These are phyloP conservation scores for Barnettozyma siamensis DNA, from an alignment of 805 yeast species.

Conservation along the genomic window DNA sequence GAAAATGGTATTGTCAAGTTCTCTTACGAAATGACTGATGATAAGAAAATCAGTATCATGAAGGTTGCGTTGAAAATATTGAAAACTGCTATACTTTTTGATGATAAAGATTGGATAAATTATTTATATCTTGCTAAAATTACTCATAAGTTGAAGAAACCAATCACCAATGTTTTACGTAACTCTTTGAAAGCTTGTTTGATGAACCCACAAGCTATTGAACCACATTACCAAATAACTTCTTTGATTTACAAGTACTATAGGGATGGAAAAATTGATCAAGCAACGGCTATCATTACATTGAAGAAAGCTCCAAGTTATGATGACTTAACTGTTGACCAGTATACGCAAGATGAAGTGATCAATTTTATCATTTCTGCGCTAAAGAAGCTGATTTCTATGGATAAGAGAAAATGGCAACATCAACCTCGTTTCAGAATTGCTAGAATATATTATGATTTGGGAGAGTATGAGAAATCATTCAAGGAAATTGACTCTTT, in stretches of 20 bases:
- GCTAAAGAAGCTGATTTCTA: conserved; percentile 40
- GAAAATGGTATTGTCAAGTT: conserved; percentile 7
- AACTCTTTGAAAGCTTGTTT: conserved; percentile 40
- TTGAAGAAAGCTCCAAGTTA: conserved; percentile 31
- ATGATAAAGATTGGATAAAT: conserved; percentile 53
- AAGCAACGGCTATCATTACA: conserved; percentile 33
- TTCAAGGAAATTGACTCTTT: conserved; percentile 56
- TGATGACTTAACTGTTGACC: conserved; percentile 16
- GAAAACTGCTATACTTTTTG: conserved; percentile 39
- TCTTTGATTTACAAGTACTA: conserved; percentile 54
- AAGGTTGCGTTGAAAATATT: conserved; percentile 39
- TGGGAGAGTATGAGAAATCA: conserved; percentile 49
- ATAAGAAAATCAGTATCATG: conserved; percentile 14
- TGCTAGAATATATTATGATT: conserved; percentile 53
- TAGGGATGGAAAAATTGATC: conserved; percentile 29
- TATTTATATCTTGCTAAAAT: conserved; percentile 55
- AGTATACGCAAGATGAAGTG: conserved; percentile 15
- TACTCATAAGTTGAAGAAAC: conserved; percentile 41
- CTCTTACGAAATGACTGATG: conserved; percentile 2
- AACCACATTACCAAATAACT: conserved; percentile 69
- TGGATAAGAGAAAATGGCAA: conserved; percentile 88
- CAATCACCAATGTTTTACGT: conserved; percentile 32
- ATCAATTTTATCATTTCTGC: conserved; percentile 39
- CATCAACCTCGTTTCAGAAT: conserved; percentile 75
- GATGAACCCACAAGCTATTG: conserved; percentile 42